Evolutionary conservation across 2,329 filamentous ascomycete genomes (phyloP), one percentile per base, ranked within the genome.

Genomic region (Xylariaceae sp.): DNA sequence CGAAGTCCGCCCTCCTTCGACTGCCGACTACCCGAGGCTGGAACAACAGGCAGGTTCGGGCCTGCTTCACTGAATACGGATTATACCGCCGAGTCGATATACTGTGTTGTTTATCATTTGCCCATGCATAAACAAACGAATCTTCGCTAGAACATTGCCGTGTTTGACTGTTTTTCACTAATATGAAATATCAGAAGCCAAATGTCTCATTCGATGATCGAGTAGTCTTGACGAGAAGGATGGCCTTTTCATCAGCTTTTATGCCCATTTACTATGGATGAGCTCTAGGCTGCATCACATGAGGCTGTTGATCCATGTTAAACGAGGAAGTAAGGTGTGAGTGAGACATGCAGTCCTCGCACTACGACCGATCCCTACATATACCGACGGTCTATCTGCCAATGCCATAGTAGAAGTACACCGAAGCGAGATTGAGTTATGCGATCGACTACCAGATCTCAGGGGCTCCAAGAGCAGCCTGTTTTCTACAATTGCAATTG

Each of bases 311-410:
- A 51, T 23, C 17, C 48, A 47, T 53, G 35, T 42, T 35, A 18
- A 48, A 42, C 52, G 53, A 51, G 56, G 45, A 54, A 37, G 56
- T 47, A 54, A 37, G n/a, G 47, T 49, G 53, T 54, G 42, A 54
- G 53, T 54, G 34, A 54, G 50, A 45, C 51, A 48, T 57, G 60
- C 55, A 62, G 56, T 5, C 47, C 17, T 37, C 15, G 9, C 13
- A 35, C 44, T 44, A 50, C 11, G 48, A 17, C 52, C 47, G 51
- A 37, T 15, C 52, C 51, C 10, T 57, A 53, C 44, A 53, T 47
- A 59, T 42, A 51, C 17, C 45, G 56, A 48, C 17, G 34, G n/a
- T 39, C 30, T 55, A 23, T 17, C 55, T 53, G 15, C 47, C n/a
- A 15, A 15, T 34, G 8, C 17, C 11, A 49, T n/a, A 13, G 47